These are phyloP conservation scores for Actinomucor elegans DNA, from an alignment of 371 early-diverging fungal species.

Conservation along the genomic window DNA sequence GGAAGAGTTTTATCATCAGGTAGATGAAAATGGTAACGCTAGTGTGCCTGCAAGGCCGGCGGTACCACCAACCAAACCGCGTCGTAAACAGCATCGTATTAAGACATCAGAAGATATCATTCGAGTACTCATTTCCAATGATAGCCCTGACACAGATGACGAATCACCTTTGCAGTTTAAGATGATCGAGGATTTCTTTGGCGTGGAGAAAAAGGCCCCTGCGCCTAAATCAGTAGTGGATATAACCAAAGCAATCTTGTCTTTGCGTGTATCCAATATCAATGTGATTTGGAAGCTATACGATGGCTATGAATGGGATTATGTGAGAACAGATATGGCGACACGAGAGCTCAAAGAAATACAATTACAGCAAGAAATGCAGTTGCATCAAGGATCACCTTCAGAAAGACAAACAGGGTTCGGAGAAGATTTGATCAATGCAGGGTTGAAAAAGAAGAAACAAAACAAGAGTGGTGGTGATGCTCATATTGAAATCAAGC, in stretches of 20 bases:
- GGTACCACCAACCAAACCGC: conserved; percentile 34
- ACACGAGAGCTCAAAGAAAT: neutral
- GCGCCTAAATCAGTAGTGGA: conserved; percentile 25
- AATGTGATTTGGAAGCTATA: conserved; percentile 64
- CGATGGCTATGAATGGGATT: conserved; percentile 62
- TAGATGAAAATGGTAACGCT: too few species aligned
- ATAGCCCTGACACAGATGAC: conserved; percentile 15
- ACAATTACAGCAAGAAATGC: neutral
- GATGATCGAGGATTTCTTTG: conserved; percentile 67
- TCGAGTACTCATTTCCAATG: neutral
- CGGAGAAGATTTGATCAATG: neutral
- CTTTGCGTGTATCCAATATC: conserved; percentile 57
- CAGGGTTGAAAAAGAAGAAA: conserved; percentile 4
- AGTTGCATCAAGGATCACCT: too few species aligned
- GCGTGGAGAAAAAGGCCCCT: conserved; percentile 26
- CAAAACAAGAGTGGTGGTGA: neutral
- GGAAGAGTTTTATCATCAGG: conserved; percentile 53
- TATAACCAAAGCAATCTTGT: conserved; percentile 32
- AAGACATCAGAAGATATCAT: conserved; percentile 15
- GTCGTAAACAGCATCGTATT: conserved; percentile 20
- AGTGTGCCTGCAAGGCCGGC: too few species aligned
- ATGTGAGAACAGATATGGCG: conserved; percentile 22
- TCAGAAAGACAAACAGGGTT: conserved; percentile 20
- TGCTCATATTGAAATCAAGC: conserved; percentile 57
- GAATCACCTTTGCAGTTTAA: conserved; percentile 22